These are phyloP conservation scores for Panicum virgatum DNA, from an alignment of 202 grass and related monocot genomes.

Conservation along the genomic window DNA sequence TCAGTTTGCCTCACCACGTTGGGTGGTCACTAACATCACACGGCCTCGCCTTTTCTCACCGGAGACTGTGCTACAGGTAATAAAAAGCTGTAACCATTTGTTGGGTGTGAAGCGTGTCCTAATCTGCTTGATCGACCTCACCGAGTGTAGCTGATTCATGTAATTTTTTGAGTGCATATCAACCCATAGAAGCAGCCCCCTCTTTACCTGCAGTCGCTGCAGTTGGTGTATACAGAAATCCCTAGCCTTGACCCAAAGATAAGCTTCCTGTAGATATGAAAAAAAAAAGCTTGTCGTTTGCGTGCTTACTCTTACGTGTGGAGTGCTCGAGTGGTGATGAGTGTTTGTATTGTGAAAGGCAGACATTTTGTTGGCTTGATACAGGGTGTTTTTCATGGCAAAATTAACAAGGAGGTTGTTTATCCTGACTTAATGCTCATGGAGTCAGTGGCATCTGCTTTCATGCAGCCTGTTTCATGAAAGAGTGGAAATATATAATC, in stretches of 20 bases:
- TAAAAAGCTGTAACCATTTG: constrained; percentile 68
- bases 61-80: constrained; percentile 71
- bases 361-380: constrained; percentile 49
- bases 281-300: constrained; percentile 60
- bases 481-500: not conserved
- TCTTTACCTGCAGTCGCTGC: constrained; percentile 56
- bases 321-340: constrained; percentile 47
- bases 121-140: constrained; percentile 53
- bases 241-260: constrained; percentile 62
- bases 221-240: constrained; percentile 70
- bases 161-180: constrained; percentile 81
- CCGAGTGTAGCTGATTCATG: constrained; percentile 68
- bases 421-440: constrained; percentile 2
- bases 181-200: constrained; percentile 42
- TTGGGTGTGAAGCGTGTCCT: constrained; percentile 58
- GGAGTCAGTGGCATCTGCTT: not conserved
- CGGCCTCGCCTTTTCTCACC: constrained; percentile 74
- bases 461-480: not conserved
- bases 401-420: constrained; percentile 36
- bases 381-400: constrained; percentile 44
- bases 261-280: constrained; percentile 80
- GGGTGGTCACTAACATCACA: constrained; percentile 81
- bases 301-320: constrained; percentile 34
- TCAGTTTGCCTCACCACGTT: constrained; percentile 49
- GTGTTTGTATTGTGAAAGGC: constrained; percentile 53